These are phyloP conservation scores for Oryza glaberrima DNA, from an alignment of 176 grass and related monocot species.

Conservation along the genomic window DNA sequence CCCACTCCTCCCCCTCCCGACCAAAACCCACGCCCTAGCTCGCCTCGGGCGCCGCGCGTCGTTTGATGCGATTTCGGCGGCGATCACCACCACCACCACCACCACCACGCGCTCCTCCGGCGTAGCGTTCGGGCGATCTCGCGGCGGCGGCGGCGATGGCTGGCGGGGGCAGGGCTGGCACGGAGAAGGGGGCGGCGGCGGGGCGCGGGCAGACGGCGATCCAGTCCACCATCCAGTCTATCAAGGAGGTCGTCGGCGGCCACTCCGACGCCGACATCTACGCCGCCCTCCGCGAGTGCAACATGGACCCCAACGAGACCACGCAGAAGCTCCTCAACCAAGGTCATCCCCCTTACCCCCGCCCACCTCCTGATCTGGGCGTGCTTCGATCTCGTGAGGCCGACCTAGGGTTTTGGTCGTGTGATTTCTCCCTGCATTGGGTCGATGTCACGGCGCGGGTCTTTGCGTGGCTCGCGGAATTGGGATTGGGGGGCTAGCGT, in stretches of 20 bases:
- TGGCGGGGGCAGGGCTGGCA: constrained; percentile 19
- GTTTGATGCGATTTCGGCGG: constrained; percentile 74
- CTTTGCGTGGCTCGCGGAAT: neutral
- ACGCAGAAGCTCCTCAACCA: constrained; percentile 88
- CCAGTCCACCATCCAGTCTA: constrained; percentile 68
- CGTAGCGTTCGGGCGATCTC: constrained; percentile 49
- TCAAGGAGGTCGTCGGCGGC: constrained; percentile 86
- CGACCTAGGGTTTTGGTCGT: constrained; percentile 38
- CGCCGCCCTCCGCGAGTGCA: constrained; percentile 73
- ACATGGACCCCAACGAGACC: constrained; percentile 96
- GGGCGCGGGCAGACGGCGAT: constrained; percentile 36
- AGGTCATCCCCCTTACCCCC: constrained; percentile 31
- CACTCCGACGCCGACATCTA: constrained; percentile 90
- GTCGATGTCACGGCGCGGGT: neutral
- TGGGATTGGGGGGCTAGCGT: neutral
- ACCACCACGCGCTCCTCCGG: constrained; percentile 38
- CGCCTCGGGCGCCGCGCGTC: constrained; percentile 31
- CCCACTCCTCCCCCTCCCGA: constrained; percentile 35
- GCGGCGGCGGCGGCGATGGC: constrained; percentile 34
- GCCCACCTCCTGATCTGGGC: constrained; percentile 25
- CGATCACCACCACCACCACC: constrained; percentile 41
- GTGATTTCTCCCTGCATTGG: constrained; percentile 29
- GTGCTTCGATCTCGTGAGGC: constrained; percentile 30
- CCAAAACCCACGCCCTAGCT: constrained; percentile 47
- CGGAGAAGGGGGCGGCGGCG: constrained; percentile 36